phyloP scores from a whole-genome alignment of 805 yeast genomes.

The Candida michaelii region DNA sequence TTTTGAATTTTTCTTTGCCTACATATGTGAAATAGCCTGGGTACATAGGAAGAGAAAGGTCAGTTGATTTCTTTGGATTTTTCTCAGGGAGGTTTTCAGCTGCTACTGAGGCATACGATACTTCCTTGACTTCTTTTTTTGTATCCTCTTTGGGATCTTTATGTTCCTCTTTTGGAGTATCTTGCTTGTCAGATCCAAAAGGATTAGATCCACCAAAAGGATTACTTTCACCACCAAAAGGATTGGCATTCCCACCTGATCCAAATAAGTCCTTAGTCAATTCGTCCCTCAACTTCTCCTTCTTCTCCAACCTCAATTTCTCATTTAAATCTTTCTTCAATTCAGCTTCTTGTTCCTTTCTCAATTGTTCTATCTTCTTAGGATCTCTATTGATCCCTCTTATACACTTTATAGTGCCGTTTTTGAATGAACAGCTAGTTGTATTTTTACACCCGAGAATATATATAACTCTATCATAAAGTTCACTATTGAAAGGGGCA shows the following conservation, averaged over 20 bases:
- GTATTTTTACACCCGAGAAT: conserved; percentile 70
- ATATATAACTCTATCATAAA: conserved; percentile 80
- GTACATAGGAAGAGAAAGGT: conserved; percentile 45
- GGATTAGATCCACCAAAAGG: conserved; percentile 22
- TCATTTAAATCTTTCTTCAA: conserved; percentile 36
- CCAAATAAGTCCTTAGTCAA: conserved; percentile 42
- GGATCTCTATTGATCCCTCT: conserved; percentile 73
- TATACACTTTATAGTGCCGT: conserved; percentile 72
- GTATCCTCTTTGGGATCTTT: background rate
- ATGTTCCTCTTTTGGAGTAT: background rate
- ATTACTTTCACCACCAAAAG: conserved; percentile 14
- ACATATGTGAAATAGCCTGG: conserved; percentile 71
- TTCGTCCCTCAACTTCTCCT: conserved; percentile 39
- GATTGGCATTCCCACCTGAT: conserved; percentile 13
- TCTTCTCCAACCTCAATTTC: conserved; percentile 42
- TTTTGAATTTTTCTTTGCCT: conserved; percentile 66
- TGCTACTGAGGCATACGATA: conserved; percentile 25
- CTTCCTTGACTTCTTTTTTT: conserved; percentile 4
- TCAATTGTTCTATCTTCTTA: conserved; percentile 39
- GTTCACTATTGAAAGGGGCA: conserved; percentile 69
- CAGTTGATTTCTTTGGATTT: conserved; percentile 4
- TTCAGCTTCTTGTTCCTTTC: conserved; percentile 30
- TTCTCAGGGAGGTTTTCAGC: conserved; percentile 12
- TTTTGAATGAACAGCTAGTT: conserved; percentile 58
- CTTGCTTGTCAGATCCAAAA: conserved; percentile 13